Conservation (phyloP, 1,284 basidiomycete species). For the Trametes versicolor region DNA sequence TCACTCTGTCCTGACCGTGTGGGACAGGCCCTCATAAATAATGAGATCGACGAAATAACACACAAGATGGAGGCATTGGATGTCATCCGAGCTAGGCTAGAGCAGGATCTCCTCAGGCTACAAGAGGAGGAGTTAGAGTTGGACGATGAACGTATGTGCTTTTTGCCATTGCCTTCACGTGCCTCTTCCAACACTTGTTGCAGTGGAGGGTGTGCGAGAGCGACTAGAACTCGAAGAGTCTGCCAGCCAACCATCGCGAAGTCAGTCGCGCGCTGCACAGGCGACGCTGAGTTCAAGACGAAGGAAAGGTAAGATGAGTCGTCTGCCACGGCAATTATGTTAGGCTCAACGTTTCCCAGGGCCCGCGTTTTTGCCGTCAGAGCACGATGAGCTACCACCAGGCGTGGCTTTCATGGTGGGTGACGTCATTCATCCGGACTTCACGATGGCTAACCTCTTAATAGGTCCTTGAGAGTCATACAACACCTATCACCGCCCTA, state of each 20-base stretch:
- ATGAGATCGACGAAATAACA: constrained; percentile 89
- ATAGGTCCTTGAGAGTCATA: constrained; percentile 85
- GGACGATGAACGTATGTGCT: constrained; percentile 86
- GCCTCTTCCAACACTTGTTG: constrained; percentile 7
- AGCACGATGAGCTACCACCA: constrained; percentile 95
- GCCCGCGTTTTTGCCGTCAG: constrained; percentile 95
- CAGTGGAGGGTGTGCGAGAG: constrained; percentile 90
- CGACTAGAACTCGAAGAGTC: constrained; percentile 76
- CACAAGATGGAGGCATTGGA: constrained; percentile 90
- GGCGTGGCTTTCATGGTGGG: constrained; percentile 96
- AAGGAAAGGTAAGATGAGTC: constrained; percentile 66
- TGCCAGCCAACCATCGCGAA: constrained; percentile 49
- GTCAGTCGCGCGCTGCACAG: constrained; percentile 51
- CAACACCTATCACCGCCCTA: constrained; percentile 85
- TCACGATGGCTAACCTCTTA: constrained; percentile 12
- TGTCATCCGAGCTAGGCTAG: constrained; percentile 81
- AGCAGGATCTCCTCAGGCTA: constrained; percentile 85
- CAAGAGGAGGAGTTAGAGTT: constrained; percentile 97
- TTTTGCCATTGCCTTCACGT: not conserved
- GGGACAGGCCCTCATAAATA: constrained; percentile 78
- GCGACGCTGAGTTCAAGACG: constrained; percentile 73
- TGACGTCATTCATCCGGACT: constrained; percentile 22
- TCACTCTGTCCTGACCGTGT: constrained; percentile 13
- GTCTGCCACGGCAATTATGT: not conserved
- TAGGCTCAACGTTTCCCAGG: constrained; percentile 52